These are phyloP conservation scores for Nicotiana obtusifolia DNA, from an alignment of 257 asterid species.

Conservation along the genomic window DNA sequence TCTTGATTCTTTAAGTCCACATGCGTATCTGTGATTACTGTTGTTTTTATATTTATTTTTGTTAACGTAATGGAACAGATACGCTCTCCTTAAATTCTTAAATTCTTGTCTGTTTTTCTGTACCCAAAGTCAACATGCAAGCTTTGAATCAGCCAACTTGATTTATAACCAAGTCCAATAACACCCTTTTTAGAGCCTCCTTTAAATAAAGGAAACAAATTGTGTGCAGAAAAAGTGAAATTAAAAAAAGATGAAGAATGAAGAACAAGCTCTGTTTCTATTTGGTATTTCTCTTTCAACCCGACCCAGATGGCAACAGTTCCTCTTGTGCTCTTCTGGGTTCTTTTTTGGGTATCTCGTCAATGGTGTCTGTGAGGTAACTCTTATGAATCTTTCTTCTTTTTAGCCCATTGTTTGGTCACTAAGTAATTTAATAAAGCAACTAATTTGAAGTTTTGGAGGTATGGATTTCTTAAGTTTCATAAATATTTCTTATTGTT, in stretches of 20 bases:
- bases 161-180: slow-evolving; percentile 23
- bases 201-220: not conserved
- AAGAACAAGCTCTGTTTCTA: slow-evolving; percentile 62
- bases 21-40: not conserved
- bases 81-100: slow-evolving; percentile 30
- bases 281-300: slow-evolving; percentile 71
- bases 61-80: slow-evolving; percentile 39
- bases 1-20: not conserved
- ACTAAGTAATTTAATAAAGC: not conserved
- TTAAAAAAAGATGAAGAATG: slow-evolving; percentile 52
- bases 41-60: not conserved
- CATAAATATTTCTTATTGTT: not conserved
- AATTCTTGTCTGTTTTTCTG: not conserved
- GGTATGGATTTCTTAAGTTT: not conserved
- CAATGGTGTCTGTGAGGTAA: slow-evolving; percentile 90
- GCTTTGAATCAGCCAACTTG: slow-evolving; percentile 27
- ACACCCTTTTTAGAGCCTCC: not conserved
- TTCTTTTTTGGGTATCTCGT: slow-evolving; percentile 92
- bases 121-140: slow-evolving; percentile 45
- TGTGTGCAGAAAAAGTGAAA: not conserved
- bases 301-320: slow-evolving; percentile 85
- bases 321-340: slow-evolving; percentile 77
- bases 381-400: not conserved
- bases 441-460: not conserved
- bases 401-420: not conserved